Evolutionary conservation across 805 yeast genomes (phyloP).

Genomic region (Nakazawaea ambrosiae): DNA sequence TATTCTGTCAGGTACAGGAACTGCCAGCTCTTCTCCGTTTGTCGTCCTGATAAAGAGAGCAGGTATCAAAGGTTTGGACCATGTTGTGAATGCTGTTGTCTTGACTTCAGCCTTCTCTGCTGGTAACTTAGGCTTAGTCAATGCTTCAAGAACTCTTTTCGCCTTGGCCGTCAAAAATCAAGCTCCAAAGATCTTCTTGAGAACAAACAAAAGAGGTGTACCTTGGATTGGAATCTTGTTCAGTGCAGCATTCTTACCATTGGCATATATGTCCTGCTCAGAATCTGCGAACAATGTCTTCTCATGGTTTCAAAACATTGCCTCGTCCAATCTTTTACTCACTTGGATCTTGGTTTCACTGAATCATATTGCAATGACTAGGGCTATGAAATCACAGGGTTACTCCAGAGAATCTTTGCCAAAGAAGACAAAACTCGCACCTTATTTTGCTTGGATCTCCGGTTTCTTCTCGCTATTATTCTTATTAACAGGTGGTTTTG

Average conservation of each 20-base stretch:
- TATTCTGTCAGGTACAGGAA: constrained; percentile 45
- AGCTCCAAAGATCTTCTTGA: constrained; percentile 60
- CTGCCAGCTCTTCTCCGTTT: constrained; percentile 73
- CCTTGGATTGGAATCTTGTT: constrained; percentile 54
- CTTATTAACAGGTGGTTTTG: constrained; percentile 29
- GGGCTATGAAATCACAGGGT: constrained; percentile 67
- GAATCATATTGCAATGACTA: constrained; percentile 46
- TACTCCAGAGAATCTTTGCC: constrained; percentile 65
- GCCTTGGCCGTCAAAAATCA: constrained; percentile 63
- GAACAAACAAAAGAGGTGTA: constrained; percentile 60
- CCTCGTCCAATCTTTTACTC: constrained; percentile 24
- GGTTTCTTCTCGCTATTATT: constrained; percentile 20
- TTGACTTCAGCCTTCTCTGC: constrained; percentile 72
- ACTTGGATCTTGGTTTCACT: constrained; percentile 26
- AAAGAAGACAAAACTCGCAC: constrained; percentile 66
- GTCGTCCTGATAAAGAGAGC: constrained; percentile 69
- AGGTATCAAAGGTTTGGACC: constrained; percentile 58
- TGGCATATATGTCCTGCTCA: constrained; percentile 43
- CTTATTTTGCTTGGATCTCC: constrained; percentile 47
- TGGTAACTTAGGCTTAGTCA: constrained; percentile 71
- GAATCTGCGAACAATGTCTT: constrained; percentile 20
- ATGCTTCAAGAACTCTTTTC: constrained; percentile 56
- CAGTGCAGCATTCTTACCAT: constrained; percentile 50
- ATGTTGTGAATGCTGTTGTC: constrained; percentile 68
- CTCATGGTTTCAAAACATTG: constrained; percentile 27